Evolutionary conservation across 176 grass and related monocot species (phyloP), one percentile per base, ranked within the genome.

Genomic region (Paspalum notatum): DNA sequence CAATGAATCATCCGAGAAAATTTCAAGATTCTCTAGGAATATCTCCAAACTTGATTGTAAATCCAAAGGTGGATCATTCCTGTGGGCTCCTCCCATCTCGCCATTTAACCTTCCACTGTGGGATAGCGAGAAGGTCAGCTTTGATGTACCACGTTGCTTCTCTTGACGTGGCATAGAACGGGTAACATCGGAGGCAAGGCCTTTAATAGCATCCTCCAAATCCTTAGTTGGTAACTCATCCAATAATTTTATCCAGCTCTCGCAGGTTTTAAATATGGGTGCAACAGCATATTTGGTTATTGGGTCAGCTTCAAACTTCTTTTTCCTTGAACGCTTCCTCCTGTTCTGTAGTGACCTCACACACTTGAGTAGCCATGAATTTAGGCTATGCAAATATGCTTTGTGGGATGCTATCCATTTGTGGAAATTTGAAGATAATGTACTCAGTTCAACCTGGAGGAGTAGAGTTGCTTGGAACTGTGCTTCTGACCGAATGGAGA

Each of bases 301-400:
- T 26, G 79, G 74, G 77, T 89, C 68, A 1, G 50, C 48, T 70
- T 87, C 77, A 47, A 18, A 45, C 65, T 70, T 91, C 54, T 56
- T 94, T 51, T 66, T 82, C 65, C 77, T 85, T 51, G 44, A 83
- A 43, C 68, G 46, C 68, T 56, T 90, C 66, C 21, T 72, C 47
- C 44, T 90, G 53, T 14, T 68, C 38, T 72, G 70, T 11, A 85
- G 79, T 48, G 90, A 79, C 27, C 85, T 91, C 69, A 95, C 86
- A 76, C 93, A 99, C 78, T 99, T 95, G 40, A 62, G 92, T 70
- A 96, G 43, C 97, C 97, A 99, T 74, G 55, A 83, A 49, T 99
- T 64, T 70, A 99, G 86, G 76, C 86, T 91, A 61, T 65, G 24
- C 60, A 99, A 80, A 84, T 99, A 99, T n/a, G 86, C 88, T 84